Evolutionary conservation across 495 filamentous ascomycete species (phyloP), one percentile per base, ranked within the genome.

Genomic region (Amorphotheca resinae): DNA sequence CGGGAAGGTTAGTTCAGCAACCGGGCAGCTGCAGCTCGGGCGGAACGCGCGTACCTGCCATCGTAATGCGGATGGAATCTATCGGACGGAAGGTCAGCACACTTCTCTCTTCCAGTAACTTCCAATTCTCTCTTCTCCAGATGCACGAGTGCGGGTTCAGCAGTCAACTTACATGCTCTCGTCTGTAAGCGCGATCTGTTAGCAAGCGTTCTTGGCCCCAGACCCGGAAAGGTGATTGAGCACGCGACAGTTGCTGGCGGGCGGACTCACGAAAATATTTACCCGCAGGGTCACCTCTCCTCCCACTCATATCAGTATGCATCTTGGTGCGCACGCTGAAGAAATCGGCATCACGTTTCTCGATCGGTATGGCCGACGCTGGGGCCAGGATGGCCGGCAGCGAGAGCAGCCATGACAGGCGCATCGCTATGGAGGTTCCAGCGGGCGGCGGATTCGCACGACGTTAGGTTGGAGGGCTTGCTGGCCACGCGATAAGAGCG

Each of bases 21-120:
- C 30, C 34, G 38, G 17, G 23, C 25, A 28, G 25, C 25, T 28
- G 25, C 5, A 26, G 44, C n/a, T n/a, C n/a, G n/a, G n/a, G n/a
- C n/a, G n/a, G n/a, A n/a, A n/a, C n/a, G n/a, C n/a, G 41, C 54
- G 41, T 63, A 75, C 72, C 75, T 66, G 49, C 69, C 72, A 59
- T 80, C 76, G 53, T 77, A 78, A 53, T 77, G 74, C 45, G 70
- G 62, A 54, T 77, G 66, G 46, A 77, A 78, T 18, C 74, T 79
- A 33, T 33, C 20, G 15, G 8, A 8, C n/a, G 11, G 40, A 42
- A 28, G 43, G 35, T 38, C 18, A 35, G 15, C 32, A 40, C 36
- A 28, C 22, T n/a, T n/a, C n/a, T n/a, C n/a, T n/a, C n/a, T n/a
- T n/a, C n/a, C n/a, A 55, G 23, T 22, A n/a, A 43, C n/a, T n/a